Evolutionary conservation across 305 asterid species (phyloP), one percentile per base, ranked within the genome.

Genomic region (Fraxinus velutina): DNA sequence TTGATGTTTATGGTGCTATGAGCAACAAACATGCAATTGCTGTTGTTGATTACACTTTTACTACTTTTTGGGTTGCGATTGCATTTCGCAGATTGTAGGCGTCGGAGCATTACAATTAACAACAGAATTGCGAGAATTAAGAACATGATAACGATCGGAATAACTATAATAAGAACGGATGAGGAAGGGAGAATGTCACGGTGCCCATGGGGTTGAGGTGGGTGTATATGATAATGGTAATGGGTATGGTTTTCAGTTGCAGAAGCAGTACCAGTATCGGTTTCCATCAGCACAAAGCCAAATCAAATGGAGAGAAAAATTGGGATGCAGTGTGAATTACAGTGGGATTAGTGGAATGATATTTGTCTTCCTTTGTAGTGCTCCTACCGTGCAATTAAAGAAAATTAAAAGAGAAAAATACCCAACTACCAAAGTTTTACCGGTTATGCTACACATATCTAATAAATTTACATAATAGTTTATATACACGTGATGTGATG

Each of bases 111-210:
- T 15, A 86, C 36, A 0, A 85, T 75, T 27, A 93, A 81, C 7
- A 92, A 74, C 32, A 87, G 60, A 55, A 93, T 91, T 6, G 92
- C 91, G 30, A 92, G 62, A 71, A 93, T 88, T 52, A 92, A 78
- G 79, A 92, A 80, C 12, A 89, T 77, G 2, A 92, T 90, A 87
- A 89, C 79, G 82, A 91, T 79, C 29, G 93, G 93, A 60, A 92
- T 85, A 75, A 86, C 73, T 42, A 92, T 85, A 55, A 92, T 34
- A n/a, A 93, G 93, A 81, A 90, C 84, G 34, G 93, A 84, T 7
- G 94, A 87, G 0, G 92, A 87, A 29, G 92, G 88, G 76, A 90
- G 77, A 19, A 85, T 42, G 10, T 83, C 89, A 71, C 83, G 85
- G 44, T 85, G 77, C 24, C 32, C 39, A 9, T 52, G 80, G 6